A percentile compares a stretch with the other conserved stretches of the same genome.
These are phyloP conservation scores for Barnettozyma wickerhamii DNA, from an alignment of 805 yeast genomes.

Conservation along the genomic window DNA sequence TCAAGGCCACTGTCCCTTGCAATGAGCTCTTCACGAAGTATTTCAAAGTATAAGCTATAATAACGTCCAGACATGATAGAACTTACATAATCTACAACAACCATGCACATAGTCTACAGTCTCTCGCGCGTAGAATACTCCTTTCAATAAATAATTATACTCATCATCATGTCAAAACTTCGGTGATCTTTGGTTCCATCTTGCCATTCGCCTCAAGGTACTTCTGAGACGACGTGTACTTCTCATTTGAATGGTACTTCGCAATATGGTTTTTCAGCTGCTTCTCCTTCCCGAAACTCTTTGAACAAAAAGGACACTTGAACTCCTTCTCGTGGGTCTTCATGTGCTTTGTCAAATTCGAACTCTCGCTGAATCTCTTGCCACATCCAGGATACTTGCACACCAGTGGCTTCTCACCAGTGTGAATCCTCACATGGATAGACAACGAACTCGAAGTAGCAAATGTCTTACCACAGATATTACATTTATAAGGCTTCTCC, in stretches of 20 bases:
- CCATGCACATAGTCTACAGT: no score
- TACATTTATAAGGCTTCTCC: constrained; percentile 79
- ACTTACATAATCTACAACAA: no score
- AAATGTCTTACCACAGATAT: constrained; percentile 68
- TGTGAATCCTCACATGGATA: constrained; percentile 80
- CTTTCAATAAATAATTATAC: background rate
- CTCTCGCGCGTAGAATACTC: no score
- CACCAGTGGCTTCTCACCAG: constrained; percentile 82
- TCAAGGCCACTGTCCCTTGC: constrained; percentile 81
- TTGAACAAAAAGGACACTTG: constrained; percentile 49
- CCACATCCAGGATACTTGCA: constrained; percentile 82
- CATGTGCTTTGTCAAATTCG: constrained; percentile 86
- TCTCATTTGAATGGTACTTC: constrained; percentile 24
- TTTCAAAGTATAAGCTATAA: constrained; percentile 30
- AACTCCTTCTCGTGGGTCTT: constrained; percentile 60
- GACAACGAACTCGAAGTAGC: constrained; percentile 80
- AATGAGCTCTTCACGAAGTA: constrained; percentile 70
- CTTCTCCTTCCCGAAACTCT: constrained; percentile 43
- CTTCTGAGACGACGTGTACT: no score
- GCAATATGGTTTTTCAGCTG: constrained; percentile 37
- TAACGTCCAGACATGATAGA: no score
- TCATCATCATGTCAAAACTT: background rate
- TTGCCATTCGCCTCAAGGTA: no score
- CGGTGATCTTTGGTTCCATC: no score
- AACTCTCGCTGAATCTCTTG: constrained; percentile 82